phyloP scores from a whole-genome alignment of 139 green algal genomes.

The Gonium pectorale region DNA sequence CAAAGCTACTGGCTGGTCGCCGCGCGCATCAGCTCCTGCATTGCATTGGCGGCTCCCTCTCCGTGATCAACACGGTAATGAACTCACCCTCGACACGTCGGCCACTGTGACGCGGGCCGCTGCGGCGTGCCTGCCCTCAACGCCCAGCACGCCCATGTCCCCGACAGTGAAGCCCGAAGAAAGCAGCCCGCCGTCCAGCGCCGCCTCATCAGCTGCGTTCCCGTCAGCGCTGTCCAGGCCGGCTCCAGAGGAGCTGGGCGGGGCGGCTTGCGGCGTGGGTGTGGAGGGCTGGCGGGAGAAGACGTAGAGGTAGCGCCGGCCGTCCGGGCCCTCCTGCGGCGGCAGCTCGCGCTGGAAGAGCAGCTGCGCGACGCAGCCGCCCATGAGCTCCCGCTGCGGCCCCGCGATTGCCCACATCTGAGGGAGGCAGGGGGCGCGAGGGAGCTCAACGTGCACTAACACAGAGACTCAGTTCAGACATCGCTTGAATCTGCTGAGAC shows the following conservation, averaged over 20 bases:
- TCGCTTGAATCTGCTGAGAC: too few relatives aligned
- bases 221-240: too few relatives aligned
- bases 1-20: too few relatives aligned
- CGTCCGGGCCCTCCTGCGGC: not conserved
- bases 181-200: slow-evolving; percentile 14
- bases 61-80: too few relatives aligned
- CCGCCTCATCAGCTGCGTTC: not conserved
- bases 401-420: slow-evolving; percentile 75
- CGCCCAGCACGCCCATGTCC: slow-evolving; percentile 75
- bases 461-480: too few relatives aligned
- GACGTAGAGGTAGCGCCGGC: slow-evolving; percentile 34
- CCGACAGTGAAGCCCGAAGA: slow-evolving; percentile 57
- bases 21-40: too few relatives aligned
- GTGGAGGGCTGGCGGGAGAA: slow-evolving; percentile 30
- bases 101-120: slow-evolving; percentile 50
- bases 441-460: too few relatives aligned
- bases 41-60: too few relatives aligned
- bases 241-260: not conserved
- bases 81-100: slow-evolving; percentile 18
- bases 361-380: slow-evolving; percentile 70
- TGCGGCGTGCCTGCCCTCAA: slow-evolving; percentile 70
- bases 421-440: too few relatives aligned
- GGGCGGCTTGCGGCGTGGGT: not conserved
- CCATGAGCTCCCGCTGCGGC: slow-evolving; percentile 65
- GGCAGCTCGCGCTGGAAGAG: not conserved